Percentiles rank a stretch among this genome's conserved stretches.
These are phyloP conservation scores for Coriaria nepalensis DNA, from an alignment of 306 rosid species.

Conservation along the genomic window DNA sequence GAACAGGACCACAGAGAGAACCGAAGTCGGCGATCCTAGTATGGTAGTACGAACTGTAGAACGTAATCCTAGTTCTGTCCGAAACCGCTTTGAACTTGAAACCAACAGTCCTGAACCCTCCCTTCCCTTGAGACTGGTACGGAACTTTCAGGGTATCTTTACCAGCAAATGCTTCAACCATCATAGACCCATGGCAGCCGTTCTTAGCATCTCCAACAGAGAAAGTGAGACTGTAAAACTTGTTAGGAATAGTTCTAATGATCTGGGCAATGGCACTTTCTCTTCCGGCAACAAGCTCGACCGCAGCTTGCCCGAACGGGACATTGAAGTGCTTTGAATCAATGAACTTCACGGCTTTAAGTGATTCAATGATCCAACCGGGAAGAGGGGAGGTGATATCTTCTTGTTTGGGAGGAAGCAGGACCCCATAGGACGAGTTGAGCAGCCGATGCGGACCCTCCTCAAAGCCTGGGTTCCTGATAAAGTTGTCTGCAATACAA, in stretches of 20 bases:
- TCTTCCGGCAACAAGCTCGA: constrained; percentile 86
- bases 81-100: constrained; percentile 57
- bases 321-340: constrained; percentile 46
- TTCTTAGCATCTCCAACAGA: constrained; percentile 71
- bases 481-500: constrained; percentile 56
- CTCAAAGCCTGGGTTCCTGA: constrained; percentile 66
- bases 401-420: constrained; percentile 82
- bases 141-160: constrained; percentile 67
- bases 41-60: constrained; percentile 85
- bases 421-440: constrained; percentile 69
- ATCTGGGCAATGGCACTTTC: constrained; percentile 87
- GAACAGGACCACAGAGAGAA: constrained; percentile 84
- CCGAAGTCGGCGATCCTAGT: constrained; percentile 66
- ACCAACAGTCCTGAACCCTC: constrained; percentile 36
- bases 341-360: constrained; percentile 72
- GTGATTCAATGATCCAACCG: constrained; percentile 89
- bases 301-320: constrained; percentile 57
- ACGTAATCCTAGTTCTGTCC: constrained; percentile 65
- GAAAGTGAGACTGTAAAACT: constrained; percentile 51
- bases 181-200: constrained; percentile 90
- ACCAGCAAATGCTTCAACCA: constrained; percentile 85
- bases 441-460: constrained; percentile 70
- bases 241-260: constrained; percentile 48
- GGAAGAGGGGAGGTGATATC: constrained; percentile 80
- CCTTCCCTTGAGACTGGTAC: constrained; percentile 65